Percentiles rank a stretch among this genome's conserved stretches.
phyloP scores from a whole-genome alignment of 2,329 filamentous ascomycete genomes.

The Arthrobotrys musiformis region DNA sequence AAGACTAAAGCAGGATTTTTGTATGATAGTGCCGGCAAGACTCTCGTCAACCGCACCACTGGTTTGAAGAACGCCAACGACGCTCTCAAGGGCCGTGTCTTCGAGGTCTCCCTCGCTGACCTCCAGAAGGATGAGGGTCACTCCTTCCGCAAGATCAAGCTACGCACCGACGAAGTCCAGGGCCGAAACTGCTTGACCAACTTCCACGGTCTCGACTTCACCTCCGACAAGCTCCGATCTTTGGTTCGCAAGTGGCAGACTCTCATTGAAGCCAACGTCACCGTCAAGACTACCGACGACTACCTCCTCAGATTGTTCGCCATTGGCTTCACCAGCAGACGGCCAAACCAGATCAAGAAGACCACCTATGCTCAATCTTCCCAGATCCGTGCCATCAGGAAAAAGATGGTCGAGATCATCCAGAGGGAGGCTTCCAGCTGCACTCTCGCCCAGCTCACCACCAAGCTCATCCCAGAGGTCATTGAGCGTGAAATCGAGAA shows the following conservation, averaged over 20 bases:
- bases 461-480: constrained; percentile 99
- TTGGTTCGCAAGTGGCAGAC: constrained; percentile 99
- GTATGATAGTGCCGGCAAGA: constrained; percentile 90
- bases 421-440: constrained; percentile 92
- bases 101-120: constrained; percentile 98
- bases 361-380: constrained; percentile 97
- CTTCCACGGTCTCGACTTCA: constrained; percentile 99
- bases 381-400: constrained; percentile 96
- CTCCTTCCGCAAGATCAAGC: constrained; percentile 99
- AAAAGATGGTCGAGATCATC: constrained; percentile 99
- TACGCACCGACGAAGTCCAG: constrained; percentile 97
- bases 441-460: constrained; percentile 94
- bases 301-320: constrained; percentile 99
- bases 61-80: constrained; percentile 99
- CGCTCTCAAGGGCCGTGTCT: constrained; percentile 96
- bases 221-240: constrained; percentile 98
- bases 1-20: constrained; percentile 57
- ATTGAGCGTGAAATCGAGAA: constrained; percentile 99
- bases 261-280: constrained; percentile 98
- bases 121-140: constrained; percentile 99
- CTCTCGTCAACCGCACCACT: constrained; percentile 97
- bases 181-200: constrained; percentile 99
- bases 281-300: constrained; percentile 99
- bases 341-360: constrained; percentile 99
- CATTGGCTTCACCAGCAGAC: constrained; percentile 99